These are phyloP conservation scores for Isochrysis galbana DNA, from an alignment of 78 protist genomes.

Conservation along the genomic window DNA sequence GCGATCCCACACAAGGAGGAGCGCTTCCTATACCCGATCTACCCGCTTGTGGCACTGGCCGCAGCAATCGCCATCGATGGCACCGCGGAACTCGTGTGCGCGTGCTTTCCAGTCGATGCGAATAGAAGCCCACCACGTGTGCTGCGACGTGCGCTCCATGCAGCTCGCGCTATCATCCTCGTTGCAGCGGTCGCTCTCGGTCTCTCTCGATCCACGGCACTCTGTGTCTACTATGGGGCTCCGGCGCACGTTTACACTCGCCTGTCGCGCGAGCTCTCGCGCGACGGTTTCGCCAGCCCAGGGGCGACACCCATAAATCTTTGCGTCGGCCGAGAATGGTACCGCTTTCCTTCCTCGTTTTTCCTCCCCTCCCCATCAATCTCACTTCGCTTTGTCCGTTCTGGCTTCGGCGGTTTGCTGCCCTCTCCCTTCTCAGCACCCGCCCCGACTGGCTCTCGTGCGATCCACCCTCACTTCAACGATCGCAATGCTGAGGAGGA, in stretches of 20 bases:
- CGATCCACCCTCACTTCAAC: constrained; percentile 30
- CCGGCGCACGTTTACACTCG: constrained; percentile 46
- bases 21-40: constrained; percentile 68
- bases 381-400: constrained; percentile 5
- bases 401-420: constrained; percentile 45
- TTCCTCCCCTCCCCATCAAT: constrained; percentile 32
- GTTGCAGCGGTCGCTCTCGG: not conserved
- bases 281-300: no score
- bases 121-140: not conserved
- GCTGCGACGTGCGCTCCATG: not conserved
- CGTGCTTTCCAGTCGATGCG: no score
- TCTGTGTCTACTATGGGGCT: constrained; percentile 56
- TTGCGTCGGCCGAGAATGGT: not conserved
- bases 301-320: not conserved
- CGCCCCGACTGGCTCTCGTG: not conserved
- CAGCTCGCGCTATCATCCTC: not conserved
- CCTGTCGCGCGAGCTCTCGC: not conserved
- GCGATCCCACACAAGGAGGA: constrained; percentile 83
- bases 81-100: not conserved
- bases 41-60: constrained; percentile 63
- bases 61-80: not conserved
- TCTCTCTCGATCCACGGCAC: constrained; percentile 33
- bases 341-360: constrained; percentile 63
- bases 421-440: constrained; percentile 22
- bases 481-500: constrained; percentile 48